Evolutionary conservation across 306 rosid species (phyloP), one percentile per base, ranked within the genome.

Genomic region (Prunus salicina): DNA sequence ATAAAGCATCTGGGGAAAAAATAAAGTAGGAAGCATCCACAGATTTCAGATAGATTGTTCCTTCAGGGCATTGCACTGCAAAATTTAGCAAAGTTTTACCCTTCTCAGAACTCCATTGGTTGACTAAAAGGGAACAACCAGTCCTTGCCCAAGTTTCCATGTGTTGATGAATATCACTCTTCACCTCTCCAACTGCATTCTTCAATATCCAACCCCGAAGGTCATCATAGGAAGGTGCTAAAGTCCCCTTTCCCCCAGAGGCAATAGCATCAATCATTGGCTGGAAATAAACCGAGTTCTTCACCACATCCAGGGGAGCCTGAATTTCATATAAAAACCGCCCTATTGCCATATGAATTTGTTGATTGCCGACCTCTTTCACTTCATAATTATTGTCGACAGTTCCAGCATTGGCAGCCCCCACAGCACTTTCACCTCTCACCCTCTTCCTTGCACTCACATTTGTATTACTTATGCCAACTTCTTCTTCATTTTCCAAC

Each of bases 321-420:
- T 89, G 93, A 71, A 91, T 82, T 68, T 86, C 96, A 74, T 87
- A 91, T 45, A 91, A 79, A 86, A 91, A 91, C 79, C 93, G 75
- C 27, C 96, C 93, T 69, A 91, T 87, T 3, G 96, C 96, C 90
- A 86, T 76, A 65, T 81, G 84, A 79, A 89, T 70, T 20, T 74
- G 71, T 65, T 63, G 86, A 74, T 51, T 84, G 76, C 83, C 81
- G 43, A 71, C 72, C 75, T 57, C 30, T 30, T 43, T 71, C 18
- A 45, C 45, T 18, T 47, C 55, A 30, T 15, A 34, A 38, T 62
- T 51, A 30, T 30, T 43, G 50, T 72, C 20, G 2, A 69, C 38
- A 27, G 41, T 74, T 13, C 67, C 84, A 74, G 18, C 75, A 51
- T 69, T 62, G 4, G 43, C 61, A 69, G 19, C 76, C 68, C 25